Base-by-base conservation (phyloP, 148 eudicot species). In the Chenopodium berlandieri region DNA sequence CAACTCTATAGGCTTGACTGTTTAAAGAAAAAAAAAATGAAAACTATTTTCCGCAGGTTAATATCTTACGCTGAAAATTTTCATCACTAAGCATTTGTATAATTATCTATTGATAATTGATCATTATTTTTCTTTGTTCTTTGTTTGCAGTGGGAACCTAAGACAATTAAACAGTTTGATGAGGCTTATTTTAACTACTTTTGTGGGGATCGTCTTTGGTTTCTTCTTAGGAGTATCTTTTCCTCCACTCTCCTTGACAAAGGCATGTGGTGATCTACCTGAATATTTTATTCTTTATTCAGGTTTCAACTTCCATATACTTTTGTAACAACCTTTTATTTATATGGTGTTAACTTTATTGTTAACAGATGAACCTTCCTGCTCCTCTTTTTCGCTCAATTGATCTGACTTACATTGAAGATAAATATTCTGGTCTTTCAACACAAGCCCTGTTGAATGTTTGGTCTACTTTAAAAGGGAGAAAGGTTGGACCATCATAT, bases 351-450 rank as follows among this genome's bases (percentile, higher is more conserved):
- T 14, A 31, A 32, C 50, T 74, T 11, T 54, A 19, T 48, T 78
- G 80, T 64, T 20, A 52, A 52, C 88, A 91, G 91, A 80, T 92
- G 85, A 90, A 80, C 83, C 77, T 88, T 79, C 84, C 91, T 17
- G 82, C 95, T 52, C 82, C 81, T 71, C 63, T 92, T 76, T 80
- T 90, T 30, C 86, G 89, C 44, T 85, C 91, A 11, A 75, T 90
- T 85, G 91, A 92, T 85, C 86, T 85, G 66, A 64, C 90, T 19
- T 88, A 89, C 86, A 71, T 90, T 66, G 94, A 92, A 86, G 92
- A 89, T 75, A 92, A 87, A 81, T 92, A 94, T 81, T 91, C 95
- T 48, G 97, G 94, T 75, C 88, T 92, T 70, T 90, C 95, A 71
- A 86, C 91, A 16, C 86, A 83, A 68, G 79, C 82, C 58, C 46